phyloP scores from a whole-genome alignment of 306 rosid species.

The Sicyos baderoa region DNA sequence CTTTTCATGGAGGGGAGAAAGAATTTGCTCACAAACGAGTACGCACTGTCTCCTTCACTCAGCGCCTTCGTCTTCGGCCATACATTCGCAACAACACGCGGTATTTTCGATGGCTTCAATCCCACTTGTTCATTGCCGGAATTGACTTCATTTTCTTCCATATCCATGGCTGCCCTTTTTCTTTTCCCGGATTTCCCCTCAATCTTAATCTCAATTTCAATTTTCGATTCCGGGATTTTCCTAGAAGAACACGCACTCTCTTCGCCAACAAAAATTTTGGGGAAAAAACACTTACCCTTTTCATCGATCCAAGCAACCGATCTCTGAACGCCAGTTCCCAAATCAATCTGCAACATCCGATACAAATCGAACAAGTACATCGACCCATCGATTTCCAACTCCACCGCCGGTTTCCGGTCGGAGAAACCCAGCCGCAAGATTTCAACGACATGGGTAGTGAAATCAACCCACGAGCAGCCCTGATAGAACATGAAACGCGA shows the following conservation, averaged over 20 bases:
- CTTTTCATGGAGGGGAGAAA: slow-evolving; percentile 30
- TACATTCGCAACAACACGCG: slow-evolving; percentile 14
- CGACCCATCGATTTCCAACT: slow-evolving; percentile 30
- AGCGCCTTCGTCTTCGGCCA: slow-evolving; percentile 37
- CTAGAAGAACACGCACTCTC: slow-evolving; percentile 20
- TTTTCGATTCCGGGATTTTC: slow-evolving; percentile 6
- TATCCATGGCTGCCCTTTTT: slow-evolving; percentile 8
- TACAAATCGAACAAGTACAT: slow-evolving; percentile 37
- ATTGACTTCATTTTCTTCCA: slow-evolving; percentile 32
- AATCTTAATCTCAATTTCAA: slow-evolving; percentile 28
- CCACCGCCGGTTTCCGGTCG: slow-evolving; percentile 29
- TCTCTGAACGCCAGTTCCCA: slow-evolving; percentile 30
- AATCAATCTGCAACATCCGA: slow-evolving; percentile 48
- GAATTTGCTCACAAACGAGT: slow-evolving; percentile 17
- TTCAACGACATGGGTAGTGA: slow-evolving; percentile 24
- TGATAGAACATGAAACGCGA: slow-evolving; percentile 44
- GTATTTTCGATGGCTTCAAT: slow-evolving; percentile 24
- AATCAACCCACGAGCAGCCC: slow-evolving; percentile 39
- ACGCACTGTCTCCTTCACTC: slow-evolving; percentile 19
- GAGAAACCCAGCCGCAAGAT: slow-evolving; percentile 28
- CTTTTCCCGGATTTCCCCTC: slow-evolving; percentile 29
- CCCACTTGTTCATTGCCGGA: slow-evolving; percentile 24
- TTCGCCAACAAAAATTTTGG: slow-evolving; percentile 32
- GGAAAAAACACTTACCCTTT: slow-evolving; percentile 40
- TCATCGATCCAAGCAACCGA: slow-evolving; percentile 63